Evolutionary conservation across 345 rosid species (phyloP).

Genomic region (Gossypium thurberi): DNA sequence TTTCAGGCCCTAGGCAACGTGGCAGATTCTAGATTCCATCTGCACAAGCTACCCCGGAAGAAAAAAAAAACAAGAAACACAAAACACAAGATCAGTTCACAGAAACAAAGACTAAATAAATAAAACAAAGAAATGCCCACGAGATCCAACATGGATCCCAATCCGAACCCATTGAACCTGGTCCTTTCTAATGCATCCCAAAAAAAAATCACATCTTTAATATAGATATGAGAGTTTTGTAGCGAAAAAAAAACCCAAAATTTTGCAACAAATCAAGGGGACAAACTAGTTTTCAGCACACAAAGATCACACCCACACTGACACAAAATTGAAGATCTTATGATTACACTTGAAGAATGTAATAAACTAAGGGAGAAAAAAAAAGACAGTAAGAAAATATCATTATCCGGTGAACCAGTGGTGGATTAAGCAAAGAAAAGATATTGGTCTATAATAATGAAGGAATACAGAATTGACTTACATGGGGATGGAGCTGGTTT

Average conservation of each 20-base stretch:
- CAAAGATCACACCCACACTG: slow-evolving; percentile 22
- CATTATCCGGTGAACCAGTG: background rate
- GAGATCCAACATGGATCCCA: slow-evolving; percentile 89
- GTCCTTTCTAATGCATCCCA: slow-evolving; percentile 27
- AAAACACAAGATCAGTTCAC: slow-evolving; percentile 45
- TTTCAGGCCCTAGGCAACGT: slow-evolving; percentile 36
- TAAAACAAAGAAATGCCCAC: slow-evolving; percentile 23
- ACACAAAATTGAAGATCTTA: slow-evolving; percentile 35
- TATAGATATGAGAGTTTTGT: slow-evolving; percentile 2
- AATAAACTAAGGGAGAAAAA: slow-evolving; percentile 15
- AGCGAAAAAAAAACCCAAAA: slow-evolving; percentile 7
- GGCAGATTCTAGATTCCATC: slow-evolving; percentile 39
- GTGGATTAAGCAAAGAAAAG: background rate
- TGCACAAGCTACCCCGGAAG: slow-evolving; percentile 45
- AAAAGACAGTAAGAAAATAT: background rate
- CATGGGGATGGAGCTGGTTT: slow-evolving; percentile 32
- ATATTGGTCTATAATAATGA: background rate
- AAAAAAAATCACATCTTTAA: slow-evolving; percentile 13
- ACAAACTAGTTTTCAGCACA: slow-evolving; percentile 19
- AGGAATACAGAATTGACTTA: slow-evolving; percentile 29
- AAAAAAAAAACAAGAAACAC: slow-evolving; percentile 24
- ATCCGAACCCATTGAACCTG: slow-evolving; percentile 63
- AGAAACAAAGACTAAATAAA: slow-evolving; percentile 21
- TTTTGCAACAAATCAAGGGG: slow-evolving; percentile 30
- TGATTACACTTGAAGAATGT: slow-evolving; percentile 39